Conservation (phyloP, 2,329 filamentous ascomycete species). For the Phyllosticta paracitricarpa region DNA sequence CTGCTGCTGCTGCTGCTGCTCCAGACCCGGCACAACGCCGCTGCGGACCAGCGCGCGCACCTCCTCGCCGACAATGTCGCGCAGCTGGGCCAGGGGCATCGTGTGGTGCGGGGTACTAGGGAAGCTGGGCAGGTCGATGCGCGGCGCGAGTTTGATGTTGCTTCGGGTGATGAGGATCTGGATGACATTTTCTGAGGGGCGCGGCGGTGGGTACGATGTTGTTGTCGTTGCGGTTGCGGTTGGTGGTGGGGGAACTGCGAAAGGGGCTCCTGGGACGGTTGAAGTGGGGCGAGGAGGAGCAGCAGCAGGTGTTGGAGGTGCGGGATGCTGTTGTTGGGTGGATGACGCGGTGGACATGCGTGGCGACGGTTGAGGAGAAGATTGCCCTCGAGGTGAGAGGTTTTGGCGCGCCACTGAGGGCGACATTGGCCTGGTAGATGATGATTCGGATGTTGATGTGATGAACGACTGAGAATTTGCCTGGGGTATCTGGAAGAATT, state of each 20-base stretch:
- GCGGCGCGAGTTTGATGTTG: slow-evolving; percentile 7
- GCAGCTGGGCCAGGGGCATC: slow-evolving; percentile 1
- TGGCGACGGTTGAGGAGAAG: not conserved
- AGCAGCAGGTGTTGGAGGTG: not conserved
- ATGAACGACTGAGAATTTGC: not conserved
- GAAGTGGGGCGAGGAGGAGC: not conserved
- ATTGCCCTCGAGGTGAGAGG: not conserved
- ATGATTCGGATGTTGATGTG: not conserved
- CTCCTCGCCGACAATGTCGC: not conserved
- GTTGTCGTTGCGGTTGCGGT: not conserved
- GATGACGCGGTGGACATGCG: not conserved
- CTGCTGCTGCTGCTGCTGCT: not conserved
- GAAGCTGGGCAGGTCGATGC: slow-evolving; percentile 6
- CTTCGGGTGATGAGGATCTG: slow-evolving; percentile 6
- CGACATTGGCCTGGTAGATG: not conserved
- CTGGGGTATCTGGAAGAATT: not conserved
- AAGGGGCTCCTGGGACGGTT: not conserved
- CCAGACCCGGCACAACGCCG: not conserved
- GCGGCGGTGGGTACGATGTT: not conserved
- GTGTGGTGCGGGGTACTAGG: slow-evolving; percentile 8
- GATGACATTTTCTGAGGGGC: slow-evolving; percentile 6
- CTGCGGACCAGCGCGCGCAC: not conserved
- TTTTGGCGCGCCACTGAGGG: not conserved
- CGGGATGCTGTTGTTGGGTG: not conserved
- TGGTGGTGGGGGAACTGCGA: not conserved